Conservation (phyloP, 2,329 filamentous ascomycete species). For the Fusarium sp. region DNA sequence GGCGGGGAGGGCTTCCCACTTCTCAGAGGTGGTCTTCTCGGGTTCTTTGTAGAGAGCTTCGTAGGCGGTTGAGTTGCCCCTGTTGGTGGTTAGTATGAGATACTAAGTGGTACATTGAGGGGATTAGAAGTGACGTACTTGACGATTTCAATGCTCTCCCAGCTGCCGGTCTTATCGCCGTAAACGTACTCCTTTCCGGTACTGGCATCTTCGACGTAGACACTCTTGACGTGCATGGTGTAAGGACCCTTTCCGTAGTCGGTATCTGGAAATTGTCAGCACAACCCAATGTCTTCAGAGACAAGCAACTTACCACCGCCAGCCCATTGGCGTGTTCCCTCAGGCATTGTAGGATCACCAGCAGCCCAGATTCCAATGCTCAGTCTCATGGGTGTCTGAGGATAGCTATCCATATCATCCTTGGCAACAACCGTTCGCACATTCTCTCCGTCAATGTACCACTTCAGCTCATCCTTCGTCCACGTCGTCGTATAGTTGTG, state of each 20-base stretch:
- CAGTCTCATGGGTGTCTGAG: slow-evolving; percentile 80
- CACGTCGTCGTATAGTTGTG: slow-evolving; percentile 83
- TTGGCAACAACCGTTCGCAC: slow-evolving; percentile 71
- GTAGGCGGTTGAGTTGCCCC: slow-evolving; percentile 67
- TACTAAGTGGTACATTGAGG: rapidly evolving
- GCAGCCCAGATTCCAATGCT: slow-evolving; percentile 75
- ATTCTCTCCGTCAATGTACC: slow-evolving; percentile 74
- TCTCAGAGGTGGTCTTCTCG: slow-evolving; percentile 59
- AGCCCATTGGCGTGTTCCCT: slow-evolving; percentile 74
- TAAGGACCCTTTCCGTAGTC: slow-evolving; percentile 74
- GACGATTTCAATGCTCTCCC: slow-evolving; percentile 70
- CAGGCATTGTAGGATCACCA: slow-evolving; percentile 64
- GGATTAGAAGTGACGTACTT: slow-evolving; percentile 54
- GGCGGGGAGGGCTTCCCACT: slow-evolving; percentile 63
- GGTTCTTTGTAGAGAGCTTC: slow-evolving; percentile 55
- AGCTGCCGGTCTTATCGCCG: slow-evolving; percentile 68
- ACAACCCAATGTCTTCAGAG: rapidly evolving
- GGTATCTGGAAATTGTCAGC: slow-evolving; percentile 53
- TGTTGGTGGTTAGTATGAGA: slow-evolving; percentile 37
- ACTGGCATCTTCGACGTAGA: slow-evolving; percentile 66
- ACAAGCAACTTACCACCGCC: slow-evolving; percentile 58
- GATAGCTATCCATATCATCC: slow-evolving; percentile 72
- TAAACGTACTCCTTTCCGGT: slow-evolving; percentile 74
- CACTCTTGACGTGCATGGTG: slow-evolving; percentile 77
- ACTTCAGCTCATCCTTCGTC: slow-evolving; percentile 74